These are phyloP conservation scores for Phaeoacremonium minimum DNA, from an alignment of 2,329 filamentous ascomycete genomes.

Conservation along the genomic window DNA sequence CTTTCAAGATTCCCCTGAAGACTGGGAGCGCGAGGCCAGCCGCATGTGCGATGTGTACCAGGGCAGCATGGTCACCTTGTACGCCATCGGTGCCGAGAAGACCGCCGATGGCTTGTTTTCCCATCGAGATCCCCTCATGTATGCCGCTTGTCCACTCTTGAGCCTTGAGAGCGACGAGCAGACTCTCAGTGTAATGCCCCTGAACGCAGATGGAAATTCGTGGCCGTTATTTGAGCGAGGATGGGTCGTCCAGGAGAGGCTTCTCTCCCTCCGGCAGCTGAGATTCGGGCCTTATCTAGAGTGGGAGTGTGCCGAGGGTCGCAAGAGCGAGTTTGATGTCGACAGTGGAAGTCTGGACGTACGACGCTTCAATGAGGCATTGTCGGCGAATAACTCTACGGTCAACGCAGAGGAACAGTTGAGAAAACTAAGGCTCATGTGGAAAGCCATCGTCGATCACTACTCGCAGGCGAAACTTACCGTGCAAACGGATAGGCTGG, in stretches of 20 bases:
- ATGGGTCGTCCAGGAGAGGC: background rate
- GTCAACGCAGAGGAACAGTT: too few species aligned
- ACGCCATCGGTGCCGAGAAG: background rate
- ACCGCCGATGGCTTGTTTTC: background rate
- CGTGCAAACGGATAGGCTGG: too few species aligned
- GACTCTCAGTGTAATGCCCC: too few species aligned
- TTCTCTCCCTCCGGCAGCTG: background rate
- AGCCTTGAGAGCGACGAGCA: background rate
- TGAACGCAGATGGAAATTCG: too few species aligned
- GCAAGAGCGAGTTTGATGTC: background rate
- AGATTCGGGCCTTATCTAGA: background rate
- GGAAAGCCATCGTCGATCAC: too few species aligned
- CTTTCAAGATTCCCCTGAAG: background rate
- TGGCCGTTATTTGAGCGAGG: background rate
- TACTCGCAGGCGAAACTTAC: too few species aligned
- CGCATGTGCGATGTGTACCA: constrained; percentile 1
- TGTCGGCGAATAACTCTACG: too few species aligned
- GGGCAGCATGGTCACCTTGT: background rate
- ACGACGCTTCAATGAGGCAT: too few species aligned
- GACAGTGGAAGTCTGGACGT: too few species aligned
- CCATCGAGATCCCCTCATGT: background rate
- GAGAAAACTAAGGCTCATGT: too few species aligned
- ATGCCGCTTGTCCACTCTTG: background rate
- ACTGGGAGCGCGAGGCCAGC: background rate
- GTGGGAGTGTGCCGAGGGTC: background rate